Conservation (phyloP, 1,139 yeast species). For the Hemisphaericaspora lyxosophila region DNA sequence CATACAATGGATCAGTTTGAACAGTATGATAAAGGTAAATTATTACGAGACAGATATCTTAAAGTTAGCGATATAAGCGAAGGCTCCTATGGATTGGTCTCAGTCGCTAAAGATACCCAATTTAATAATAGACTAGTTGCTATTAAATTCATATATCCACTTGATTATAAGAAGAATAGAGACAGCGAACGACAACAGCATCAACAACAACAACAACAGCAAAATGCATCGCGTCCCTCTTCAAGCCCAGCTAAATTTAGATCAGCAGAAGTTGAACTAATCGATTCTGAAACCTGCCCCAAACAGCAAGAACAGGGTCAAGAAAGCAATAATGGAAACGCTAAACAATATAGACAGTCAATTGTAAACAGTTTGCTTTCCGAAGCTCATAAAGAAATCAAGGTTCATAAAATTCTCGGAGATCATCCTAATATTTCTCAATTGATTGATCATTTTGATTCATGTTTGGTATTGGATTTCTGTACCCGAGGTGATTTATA, state of each 20-base stretch:
- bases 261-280: constrained; percentile 20
- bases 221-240: constrained; percentile 28
- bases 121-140: constrained; percentile 64
- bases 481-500: constrained; percentile 91
- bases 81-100: constrained; percentile 92
- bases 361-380: constrained; percentile 41
- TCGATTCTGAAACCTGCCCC: constrained; percentile 12
- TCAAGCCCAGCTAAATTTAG: constrained; percentile 41
- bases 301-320: neutral
- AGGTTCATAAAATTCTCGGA: constrained; percentile 70
- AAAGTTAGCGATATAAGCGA: constrained; percentile 80
- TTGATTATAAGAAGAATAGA: constrained; percentile 35
- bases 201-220: constrained; percentile 17
- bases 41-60: constrained; percentile 62
- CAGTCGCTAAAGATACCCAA: constrained; percentile 72
- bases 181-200: constrained; percentile 8
- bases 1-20: constrained; percentile 48
- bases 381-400: constrained; percentile 80
- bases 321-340: neutral
- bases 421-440: constrained; percentile 62
- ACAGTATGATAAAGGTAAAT: constrained; percentile 59
- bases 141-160: constrained; percentile 71
- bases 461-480: constrained; percentile 81
- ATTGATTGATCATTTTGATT: constrained; percentile 74
- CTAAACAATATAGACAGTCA: constrained; percentile 19